Evolutionary conservation across 2,329 filamentous ascomycete species (phyloP).

Genomic region (Scedosporium apiospermum): DNA sequence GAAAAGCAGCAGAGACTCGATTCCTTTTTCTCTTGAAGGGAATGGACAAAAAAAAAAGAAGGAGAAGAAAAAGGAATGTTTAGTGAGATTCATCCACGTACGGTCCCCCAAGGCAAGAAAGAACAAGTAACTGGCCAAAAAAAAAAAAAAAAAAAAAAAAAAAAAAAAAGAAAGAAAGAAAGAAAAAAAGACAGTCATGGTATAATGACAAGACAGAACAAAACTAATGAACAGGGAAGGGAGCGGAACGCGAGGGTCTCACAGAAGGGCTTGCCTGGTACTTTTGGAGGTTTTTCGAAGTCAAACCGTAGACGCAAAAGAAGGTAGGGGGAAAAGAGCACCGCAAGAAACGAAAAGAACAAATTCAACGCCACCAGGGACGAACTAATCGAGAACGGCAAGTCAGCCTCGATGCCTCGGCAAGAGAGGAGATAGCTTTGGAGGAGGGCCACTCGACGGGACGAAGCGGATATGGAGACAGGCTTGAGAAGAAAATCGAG

Average conservation of each 20-base stretch:
- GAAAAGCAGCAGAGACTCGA: not conserved
- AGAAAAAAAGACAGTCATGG: not conserved
- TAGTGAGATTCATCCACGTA: not conserved
- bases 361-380: not conserved
- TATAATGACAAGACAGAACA: constrained; percentile 1
- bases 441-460: not conserved
- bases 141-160: not conserved
- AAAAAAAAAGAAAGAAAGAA: not conserved
- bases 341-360: not conserved
- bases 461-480: not conserved
- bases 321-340: not conserved
- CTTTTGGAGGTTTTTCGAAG: not conserved
- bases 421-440: not conserved
- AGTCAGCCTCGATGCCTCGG: not conserved
- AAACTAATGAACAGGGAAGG: not conserved
- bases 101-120: not conserved
- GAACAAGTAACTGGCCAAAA: not conserved
- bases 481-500: not conserved
- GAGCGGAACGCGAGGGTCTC: not conserved
- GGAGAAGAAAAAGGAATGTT: constrained; percentile 1
- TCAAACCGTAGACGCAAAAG: not conserved
- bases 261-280: not conserved
- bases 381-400: not conserved
- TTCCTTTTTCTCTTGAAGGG: not conserved
- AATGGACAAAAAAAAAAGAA: not conserved